Base-by-base conservation (phyloP, 2,329 filamentous ascomycete species). In the Xylaria sp. region DNA sequence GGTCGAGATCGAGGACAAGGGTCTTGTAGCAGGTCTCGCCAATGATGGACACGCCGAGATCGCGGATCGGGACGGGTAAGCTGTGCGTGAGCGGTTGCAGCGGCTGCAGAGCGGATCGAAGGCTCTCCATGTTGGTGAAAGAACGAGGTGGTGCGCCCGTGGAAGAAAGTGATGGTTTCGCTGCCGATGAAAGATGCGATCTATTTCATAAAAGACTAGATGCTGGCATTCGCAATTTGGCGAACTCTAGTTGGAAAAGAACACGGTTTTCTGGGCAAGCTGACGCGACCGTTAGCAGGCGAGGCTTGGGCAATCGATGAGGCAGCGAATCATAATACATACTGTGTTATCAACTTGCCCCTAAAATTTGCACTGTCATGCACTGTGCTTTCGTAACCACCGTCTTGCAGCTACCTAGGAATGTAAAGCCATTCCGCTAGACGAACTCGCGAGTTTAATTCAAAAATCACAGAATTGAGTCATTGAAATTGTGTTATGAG, bases 1-100 rank as follows among this genome's bases (percentile, higher is more conserved):
- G 85, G 82, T 97, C 91, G 78, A 99, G 86, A 77, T 97, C 90
- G 76, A 96, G 90, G 71, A 99, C 82, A 59, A 99, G 89, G 18
- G 90, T 89, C 77, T 91, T 88, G 88, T 98, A 97, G 89, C 96
- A 99, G 69, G 85, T 81, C 36, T 88, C 84, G 78, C 95, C 94
- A 75, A 99, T 87, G 79, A 99, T 89, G 71, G 91, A 92, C 75
- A 91, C 83, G 76, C 92, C 91, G 58, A 92, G 83, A 81, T 94
- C 87, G 81, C 87, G 88, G 78, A 97, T 86, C 15, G 92, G 92
- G 39, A 83, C 82, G 23, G 94, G 94, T 59, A 96, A 88, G 77
- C 87, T 89, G 75, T 89, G 86, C 59, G 91, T 93, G 76, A 94
- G 85, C 66, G 91, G 91, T 75, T 83, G 84, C 46, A 81, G 72